phyloP scores from a whole-genome alignment of 345 rosid genomes.

The Sisymbrium irio region DNA sequence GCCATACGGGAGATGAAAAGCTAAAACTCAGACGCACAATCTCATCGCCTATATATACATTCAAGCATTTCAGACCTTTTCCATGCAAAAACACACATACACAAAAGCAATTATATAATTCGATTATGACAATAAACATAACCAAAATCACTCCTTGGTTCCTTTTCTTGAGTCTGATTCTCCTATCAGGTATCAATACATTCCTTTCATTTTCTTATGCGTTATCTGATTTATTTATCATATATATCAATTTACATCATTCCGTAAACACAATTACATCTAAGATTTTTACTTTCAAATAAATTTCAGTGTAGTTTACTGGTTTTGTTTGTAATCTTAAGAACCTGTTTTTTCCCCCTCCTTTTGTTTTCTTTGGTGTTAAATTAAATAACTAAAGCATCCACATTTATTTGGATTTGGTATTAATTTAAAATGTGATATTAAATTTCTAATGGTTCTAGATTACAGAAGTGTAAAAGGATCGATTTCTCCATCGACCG shows the following conservation, averaged over 20 bases:
- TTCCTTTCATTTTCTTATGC: not conserved
- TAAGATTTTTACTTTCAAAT: not conserved
- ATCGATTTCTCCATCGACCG: not conserved
- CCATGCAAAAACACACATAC: not conserved
- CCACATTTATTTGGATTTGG: not conserved
- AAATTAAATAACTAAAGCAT: not conserved
- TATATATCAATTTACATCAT: not conserved
- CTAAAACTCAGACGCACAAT: not conserved
- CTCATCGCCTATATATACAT: not conserved
- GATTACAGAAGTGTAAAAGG: slow-evolving; percentile 12
- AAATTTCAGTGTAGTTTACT: not conserved
- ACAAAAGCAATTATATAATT: not conserved
- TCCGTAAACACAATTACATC: not conserved
- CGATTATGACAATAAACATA: not conserved
- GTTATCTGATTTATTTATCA: not conserved
- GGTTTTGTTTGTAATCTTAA: not conserved
- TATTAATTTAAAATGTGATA: not conserved
- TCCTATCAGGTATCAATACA: not conserved
- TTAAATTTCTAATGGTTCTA: not conserved
- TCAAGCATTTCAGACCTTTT: not conserved
- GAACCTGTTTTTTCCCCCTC: not conserved
- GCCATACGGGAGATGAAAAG: not conserved
- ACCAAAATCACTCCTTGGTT: slow-evolving; percentile 1
- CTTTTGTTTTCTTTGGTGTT: not conserved
- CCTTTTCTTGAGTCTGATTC: not conserved